These are phyloP conservation scores for Russula sp. DNA, from an alignment of 768 basidiomycete genomes.

Conservation along the genomic window DNA sequence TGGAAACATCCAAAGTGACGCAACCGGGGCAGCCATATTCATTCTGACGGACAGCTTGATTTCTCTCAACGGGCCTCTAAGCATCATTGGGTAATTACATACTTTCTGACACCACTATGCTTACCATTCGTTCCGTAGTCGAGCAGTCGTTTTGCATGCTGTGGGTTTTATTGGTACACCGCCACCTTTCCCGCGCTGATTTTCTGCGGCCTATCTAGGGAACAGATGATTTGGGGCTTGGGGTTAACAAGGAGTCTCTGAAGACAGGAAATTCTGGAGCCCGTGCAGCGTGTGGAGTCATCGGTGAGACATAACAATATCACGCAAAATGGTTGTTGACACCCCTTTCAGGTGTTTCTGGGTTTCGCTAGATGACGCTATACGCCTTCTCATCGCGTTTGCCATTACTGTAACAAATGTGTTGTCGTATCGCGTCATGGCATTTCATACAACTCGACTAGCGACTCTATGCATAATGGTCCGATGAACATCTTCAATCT, in stretches of 20 bases:
- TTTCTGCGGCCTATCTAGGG: conserved; percentile 38
- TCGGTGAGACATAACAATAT: conserved; percentile 40
- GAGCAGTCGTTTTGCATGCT: conserved; percentile 70
- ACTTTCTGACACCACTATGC: background rate
- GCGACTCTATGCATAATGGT: too few species aligned
- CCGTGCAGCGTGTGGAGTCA: conserved; percentile 78
- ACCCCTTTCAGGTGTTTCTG: background rate
- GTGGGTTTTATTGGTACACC: conserved; percentile 33
- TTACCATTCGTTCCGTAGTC: conserved; percentile 34
- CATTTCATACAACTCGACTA: too few species aligned
- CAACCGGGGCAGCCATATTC: conserved; percentile 50
- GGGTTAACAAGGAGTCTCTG: conserved; percentile 58
- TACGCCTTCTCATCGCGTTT: background rate
- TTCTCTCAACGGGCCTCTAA: conserved; percentile 59
- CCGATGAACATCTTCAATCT: too few species aligned
- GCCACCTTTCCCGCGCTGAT: too few species aligned
- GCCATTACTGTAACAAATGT: background rate
- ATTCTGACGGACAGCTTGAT: conserved; percentile 53
- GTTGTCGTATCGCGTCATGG: too few species aligned
- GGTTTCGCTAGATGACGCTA: background rate
- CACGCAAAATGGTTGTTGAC: background rate
- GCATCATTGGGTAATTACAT: conserved; percentile 58
- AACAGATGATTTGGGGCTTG: conserved; percentile 77
- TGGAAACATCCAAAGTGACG: conserved; percentile 66
- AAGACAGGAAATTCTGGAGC: conserved; percentile 77